Evolutionary conservation across 805 yeast species (phyloP).

Genomic region (Cephaloascus albidus): DNA sequence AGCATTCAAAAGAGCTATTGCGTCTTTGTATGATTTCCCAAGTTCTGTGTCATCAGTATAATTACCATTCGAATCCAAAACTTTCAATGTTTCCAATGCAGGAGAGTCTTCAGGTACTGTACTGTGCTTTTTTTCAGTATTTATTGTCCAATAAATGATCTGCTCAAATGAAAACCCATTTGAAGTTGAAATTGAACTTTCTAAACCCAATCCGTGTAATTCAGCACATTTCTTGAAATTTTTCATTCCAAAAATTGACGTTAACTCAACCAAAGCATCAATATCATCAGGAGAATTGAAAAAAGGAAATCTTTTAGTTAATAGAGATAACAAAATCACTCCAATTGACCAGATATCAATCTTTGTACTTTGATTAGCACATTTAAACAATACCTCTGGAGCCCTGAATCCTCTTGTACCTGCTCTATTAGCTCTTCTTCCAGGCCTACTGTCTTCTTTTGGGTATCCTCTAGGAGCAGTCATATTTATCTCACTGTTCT

Average conservation of each 20-base stretch:
- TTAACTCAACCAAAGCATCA: constrained; percentile 82
- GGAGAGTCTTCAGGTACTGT: constrained; percentile 66
- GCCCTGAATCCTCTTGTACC: constrained; percentile 95
- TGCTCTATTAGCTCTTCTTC: constrained; percentile 92
- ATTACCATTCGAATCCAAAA: constrained; percentile 32
- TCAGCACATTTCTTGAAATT: constrained; percentile 70
- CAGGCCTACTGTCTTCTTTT: constrained; percentile 80
- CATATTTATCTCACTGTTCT: constrained; percentile 6
- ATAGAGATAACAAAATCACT: constrained; percentile 69
- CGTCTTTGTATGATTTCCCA: constrained; percentile 30
- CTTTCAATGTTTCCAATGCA: constrained; percentile 52
- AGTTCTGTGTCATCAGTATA: constrained; percentile 15
- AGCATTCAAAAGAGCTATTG: constrained; percentile 45
- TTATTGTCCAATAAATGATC: constrained; percentile 32
- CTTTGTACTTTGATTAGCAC: constrained; percentile 73
- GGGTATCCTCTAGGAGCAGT: constrained; percentile 51
- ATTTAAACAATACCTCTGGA: constrained; percentile 84
- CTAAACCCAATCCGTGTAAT: constrained; percentile 84
- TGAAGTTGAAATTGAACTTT: constrained; percentile 46
- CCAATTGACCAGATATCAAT: constrained; percentile 94
- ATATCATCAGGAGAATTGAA: constrained; percentile 91
- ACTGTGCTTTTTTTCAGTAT: constrained; percentile 40
- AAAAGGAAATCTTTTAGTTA: constrained; percentile 80
- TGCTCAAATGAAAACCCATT: constrained; percentile 25
- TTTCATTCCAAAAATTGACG: constrained; percentile 69